phyloP scores from a whole-genome alignment of 768 basidiomycete species.

The Suillus americanus region DNA sequence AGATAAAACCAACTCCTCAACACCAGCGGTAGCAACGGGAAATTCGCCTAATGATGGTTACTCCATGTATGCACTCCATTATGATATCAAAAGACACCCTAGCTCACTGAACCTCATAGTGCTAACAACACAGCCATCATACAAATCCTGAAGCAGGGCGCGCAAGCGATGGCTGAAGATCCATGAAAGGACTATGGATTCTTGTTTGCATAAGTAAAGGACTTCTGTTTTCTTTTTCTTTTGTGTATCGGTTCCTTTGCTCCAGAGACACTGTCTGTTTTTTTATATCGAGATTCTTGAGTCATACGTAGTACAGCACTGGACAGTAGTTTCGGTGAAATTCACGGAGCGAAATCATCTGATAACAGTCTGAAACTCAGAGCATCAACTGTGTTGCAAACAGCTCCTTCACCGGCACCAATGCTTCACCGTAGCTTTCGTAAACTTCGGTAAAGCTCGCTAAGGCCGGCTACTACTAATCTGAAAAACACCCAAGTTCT shows the following conservation, averaged over 20 bases:
- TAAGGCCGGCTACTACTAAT: too few species aligned
- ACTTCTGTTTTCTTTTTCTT: too few species aligned
- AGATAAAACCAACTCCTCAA: conserved; percentile 29
- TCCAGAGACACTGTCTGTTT: neutral
- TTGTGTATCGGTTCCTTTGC: neutral
- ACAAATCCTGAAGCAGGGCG: neutral
- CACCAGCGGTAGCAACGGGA: conserved; percentile 38
- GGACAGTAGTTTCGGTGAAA: too few species aligned
- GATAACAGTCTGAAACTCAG: too few species aligned
- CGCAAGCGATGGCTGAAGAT: neutral
- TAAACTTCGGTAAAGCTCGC: too few species aligned
- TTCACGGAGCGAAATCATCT: too few species aligned
- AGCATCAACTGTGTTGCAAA: too few species aligned
- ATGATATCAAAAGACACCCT: neutral
- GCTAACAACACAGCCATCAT: neutral
- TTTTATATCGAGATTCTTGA: too few species aligned
- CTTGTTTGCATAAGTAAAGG: neutral
- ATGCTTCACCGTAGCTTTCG: too few species aligned
- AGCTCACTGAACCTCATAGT: neutral
- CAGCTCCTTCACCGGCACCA: too few species aligned
- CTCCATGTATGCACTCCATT: conserved; percentile 28
- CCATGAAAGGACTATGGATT: neutral
- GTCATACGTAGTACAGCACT: too few species aligned
- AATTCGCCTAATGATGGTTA: conserved; percentile 69
- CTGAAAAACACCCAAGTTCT: too few species aligned